Evolutionary conservation across 2,329 filamentous ascomycete species (phyloP).

Genomic region (Diatrype stigma): DNA sequence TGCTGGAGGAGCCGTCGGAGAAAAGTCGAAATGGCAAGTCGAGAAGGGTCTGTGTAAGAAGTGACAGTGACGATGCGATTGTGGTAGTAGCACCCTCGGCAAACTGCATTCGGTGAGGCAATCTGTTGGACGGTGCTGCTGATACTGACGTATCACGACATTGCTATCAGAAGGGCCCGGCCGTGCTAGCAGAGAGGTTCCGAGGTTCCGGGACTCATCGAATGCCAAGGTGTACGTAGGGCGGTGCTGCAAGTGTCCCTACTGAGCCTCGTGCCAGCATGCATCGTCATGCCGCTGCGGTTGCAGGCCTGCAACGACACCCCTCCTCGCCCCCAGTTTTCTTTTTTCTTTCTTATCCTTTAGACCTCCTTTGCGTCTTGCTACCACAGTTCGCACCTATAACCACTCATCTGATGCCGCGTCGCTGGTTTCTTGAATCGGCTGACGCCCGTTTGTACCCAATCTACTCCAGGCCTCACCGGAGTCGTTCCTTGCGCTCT

Average conservation of each 20-base stretch:
- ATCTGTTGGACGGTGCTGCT: background rate
- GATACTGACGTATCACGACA: background rate
- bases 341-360: background rate
- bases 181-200: background rate
- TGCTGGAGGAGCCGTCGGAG: background rate
- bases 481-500: background rate
- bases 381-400: background rate
- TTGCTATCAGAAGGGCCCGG: background rate
- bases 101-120: background rate
- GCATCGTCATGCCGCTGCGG: background rate
- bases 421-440: background rate
- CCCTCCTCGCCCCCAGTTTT: background rate
- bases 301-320: background rate
- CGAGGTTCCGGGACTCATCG: background rate
- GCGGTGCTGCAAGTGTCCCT: background rate
- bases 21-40: background rate
- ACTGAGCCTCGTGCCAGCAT: background rate
- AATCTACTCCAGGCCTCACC: background rate
- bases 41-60: background rate
- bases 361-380: background rate
- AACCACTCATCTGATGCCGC: background rate
- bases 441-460: background rate
- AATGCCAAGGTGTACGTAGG: background rate
- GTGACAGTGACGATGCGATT: background rate
- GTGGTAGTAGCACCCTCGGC: background rate